Evolutionary conservation across 441 rosid genomes (phyloP).

Genomic region (Pelargonium hybrid): DNA sequence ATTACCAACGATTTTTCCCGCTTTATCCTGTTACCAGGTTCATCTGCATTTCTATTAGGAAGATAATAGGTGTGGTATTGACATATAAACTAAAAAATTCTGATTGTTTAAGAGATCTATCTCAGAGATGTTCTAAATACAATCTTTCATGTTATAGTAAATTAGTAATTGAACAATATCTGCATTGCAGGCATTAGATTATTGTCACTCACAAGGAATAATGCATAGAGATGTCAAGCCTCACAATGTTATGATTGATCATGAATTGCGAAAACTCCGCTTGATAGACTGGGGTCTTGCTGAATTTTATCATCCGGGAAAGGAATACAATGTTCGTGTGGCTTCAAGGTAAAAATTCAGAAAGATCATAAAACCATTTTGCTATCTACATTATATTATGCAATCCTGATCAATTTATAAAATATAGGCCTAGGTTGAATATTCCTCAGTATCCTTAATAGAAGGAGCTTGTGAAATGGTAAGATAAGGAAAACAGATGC

Average conservation of each 20-base stretch:
- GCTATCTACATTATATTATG: neutral
- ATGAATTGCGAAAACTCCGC: constrained; percentile 88
- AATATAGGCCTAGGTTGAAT: neutral
- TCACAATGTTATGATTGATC: constrained; percentile 95
- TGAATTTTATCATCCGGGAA: constrained; percentile 88
- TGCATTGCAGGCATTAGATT: constrained; percentile 70
- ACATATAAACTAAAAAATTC: neutral
- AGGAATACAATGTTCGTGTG: constrained; percentile 89
- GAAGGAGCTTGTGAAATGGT: neutral
- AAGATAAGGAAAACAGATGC: neutral
- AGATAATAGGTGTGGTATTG: neutral
- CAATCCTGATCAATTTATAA: neutral
- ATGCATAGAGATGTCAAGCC: constrained; percentile 99
- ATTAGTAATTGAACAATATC: neutral
- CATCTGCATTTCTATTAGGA: neutral
- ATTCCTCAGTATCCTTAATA: neutral
- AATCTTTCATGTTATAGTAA: constrained; percentile 6
- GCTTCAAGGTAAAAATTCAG: constrained; percentile 66
- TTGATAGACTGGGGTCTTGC: constrained; percentile 98
- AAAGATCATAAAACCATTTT: neutral
- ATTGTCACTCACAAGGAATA: constrained; percentile 92
- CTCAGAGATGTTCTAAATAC: neutral
- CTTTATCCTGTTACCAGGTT: neutral
- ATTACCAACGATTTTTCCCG: neutral
- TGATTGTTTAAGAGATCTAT: neutral